Evolutionary conservation across 2,329 filamentous ascomycete genomes (phyloP), one percentile per base, ranked within the genome.

Genomic region (Chrysoporthe austroafricana): DNA sequence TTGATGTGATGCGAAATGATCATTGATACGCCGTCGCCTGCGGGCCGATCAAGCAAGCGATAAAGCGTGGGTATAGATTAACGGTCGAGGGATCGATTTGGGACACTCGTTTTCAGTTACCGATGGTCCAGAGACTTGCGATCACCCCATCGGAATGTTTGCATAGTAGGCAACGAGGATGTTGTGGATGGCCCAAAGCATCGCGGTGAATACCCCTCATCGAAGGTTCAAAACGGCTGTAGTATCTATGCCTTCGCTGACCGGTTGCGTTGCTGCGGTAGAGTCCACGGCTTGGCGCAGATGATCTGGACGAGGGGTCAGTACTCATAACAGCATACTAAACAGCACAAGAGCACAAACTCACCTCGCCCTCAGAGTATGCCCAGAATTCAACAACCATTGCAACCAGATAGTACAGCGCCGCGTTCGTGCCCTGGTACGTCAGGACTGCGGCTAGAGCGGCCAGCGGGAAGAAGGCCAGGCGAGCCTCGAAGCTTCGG

Each of bases 321-420:
- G 54, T 39, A 39, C 9, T 3, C 4, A 18, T 56, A 43, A 66
- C 21, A 70, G 64, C 18, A 39, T 36, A 0, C 6, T 14, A 8
- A 3, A 14, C 2, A 64, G 14, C 6, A 16, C 18, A 5, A 4
- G 18, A 6, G 11, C 18, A 42, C 18, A 42, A 72, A 83, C 91
- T 77, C 80, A 97, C 94, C 90, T 99, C 96, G 80, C 96, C 96
- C 80, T 99, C 95, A 75, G 91, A 96, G 75, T 96, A 98, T 1
- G 93, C 96, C 94, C 94, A 97, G 75, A 98, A 97, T 79, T 98
- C 99, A 16, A 96, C 90, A 8, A 83, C 84, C 81, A 96, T 90
- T 26, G 91, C 95, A 70, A 97, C 87, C 36, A 96, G 77, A 77
- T 98, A 97, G 81, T 98, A 99, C 63, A 98, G 81, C 4, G 93